Base-by-base conservation (phyloP, 495 filamentous ascomycete genomes). In the Lentithecium fluviatile region DNA sequence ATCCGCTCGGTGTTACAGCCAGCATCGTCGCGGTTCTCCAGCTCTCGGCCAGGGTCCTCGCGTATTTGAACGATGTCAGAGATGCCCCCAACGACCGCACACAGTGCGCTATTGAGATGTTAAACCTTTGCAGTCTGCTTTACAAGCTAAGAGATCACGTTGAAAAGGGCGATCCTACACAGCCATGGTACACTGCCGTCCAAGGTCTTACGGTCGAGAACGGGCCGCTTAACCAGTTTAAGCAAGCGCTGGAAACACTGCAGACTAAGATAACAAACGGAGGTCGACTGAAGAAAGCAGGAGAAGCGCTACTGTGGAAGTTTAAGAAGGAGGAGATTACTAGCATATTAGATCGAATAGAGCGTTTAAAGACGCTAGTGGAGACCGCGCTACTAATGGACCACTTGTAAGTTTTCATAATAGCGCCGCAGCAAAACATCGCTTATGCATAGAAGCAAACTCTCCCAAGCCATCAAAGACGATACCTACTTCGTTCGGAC, bases 41-140 rank as follows among this genome's bases (percentile, higher is more conserved):
- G 20, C 49, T 66, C 47, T 59, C 57, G 13, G 43, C 19, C 23
- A 70, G 70, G 42, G 59, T 63, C 1, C 62, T 73, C 47, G 45
- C 45, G 11, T 73, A 74, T 43, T 54, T 71, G n/a, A 70, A 65
- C 48, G 56, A 71, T 25, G 62, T 73, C 40, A 74, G 65, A 49
- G 60, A 70, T 56, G 71, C 69, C 11, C 50, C 69, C 5, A 66
- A 66, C 51, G 71, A 71, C 13, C 59, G 55, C 19, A 50, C 38
- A 49, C 45, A 45, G 51, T 64, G 66, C 43, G 40, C 58, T 2
- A 49, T 43, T n/a, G 71, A 74, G 47, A 50, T 51, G 6, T 53
- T 40, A 19, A 69, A 66, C 23, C 55, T 69, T 34, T 21, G 53
- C 29, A 56, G 21, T 10, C 64, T 74, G 15, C 71, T 74, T 7